Base-by-base conservation (phyloP, 768 basidiomycete species). In the Pisolithus sp. region DNA sequence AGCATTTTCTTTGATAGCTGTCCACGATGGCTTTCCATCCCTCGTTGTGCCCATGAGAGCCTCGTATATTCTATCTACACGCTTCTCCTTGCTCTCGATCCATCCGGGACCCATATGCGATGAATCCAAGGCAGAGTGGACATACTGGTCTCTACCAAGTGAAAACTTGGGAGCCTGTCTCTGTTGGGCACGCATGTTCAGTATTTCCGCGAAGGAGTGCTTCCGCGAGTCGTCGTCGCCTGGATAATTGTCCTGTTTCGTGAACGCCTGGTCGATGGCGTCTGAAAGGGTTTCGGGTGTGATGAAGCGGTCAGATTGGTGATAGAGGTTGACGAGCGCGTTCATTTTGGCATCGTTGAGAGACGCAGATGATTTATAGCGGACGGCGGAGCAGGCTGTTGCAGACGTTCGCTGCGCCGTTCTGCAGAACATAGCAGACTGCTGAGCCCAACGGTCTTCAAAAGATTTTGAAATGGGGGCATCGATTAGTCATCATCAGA, bases 281-380 rank as follows among this genome's bases (percentile, higher is more conserved):
- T 74, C 60, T 18, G 78, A 74, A 28, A 92, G 78, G 60, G 79
- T 89, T 56, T 86, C 83, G 20, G 72, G 72, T 10, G 87, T 87
- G 56, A 92, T 77, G 71, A 86, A 89, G 2, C 73, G 70, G 51
- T 80, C 80, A 46, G 83, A 70, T 69, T 88, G 80, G 72, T 92
- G 88, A 71, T 90, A 91, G 49, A 91, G 77, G 9, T 81, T 76
- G 55, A 89, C 77, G 55, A 90, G 81, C 3, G 86, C 83, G 53
- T 85, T 84, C 72, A 89, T 73, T 69, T 72, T 76, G 39, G 50
- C 50, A 47, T 68, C 59, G 46, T 58, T 53, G 17, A 57, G 49
- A 5, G 60, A 57, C 46, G 51, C 66, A 49, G 58, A 60, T 9
- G 65, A 68, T 13, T 52, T 38, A 18, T 44, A 26, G 39, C 65